Evolutionary conservation across 257 asterid genomes (phyloP).

Genomic region (Solanum virginianum): DNA sequence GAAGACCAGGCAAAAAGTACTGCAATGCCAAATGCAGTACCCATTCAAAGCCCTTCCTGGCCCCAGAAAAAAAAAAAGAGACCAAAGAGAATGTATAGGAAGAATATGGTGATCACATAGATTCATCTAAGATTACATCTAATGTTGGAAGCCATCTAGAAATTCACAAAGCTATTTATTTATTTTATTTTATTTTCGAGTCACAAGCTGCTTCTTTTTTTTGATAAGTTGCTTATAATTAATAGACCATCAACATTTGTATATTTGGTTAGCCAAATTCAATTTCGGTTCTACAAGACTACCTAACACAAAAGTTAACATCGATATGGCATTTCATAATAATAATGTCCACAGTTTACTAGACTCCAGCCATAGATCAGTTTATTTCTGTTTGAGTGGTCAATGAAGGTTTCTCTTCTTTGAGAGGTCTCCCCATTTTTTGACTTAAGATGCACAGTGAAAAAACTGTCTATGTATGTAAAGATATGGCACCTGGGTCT

Average conservation of each 20-base stretch:
- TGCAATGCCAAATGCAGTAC: background rate
- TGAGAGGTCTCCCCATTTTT: background rate
- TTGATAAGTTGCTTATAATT: background rate
- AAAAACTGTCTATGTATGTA: background rate
- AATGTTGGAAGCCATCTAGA: background rate
- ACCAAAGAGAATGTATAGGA: background rate
- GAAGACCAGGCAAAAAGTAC: background rate
- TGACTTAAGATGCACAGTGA: background rate
- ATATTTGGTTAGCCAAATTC: background rate
- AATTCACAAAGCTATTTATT: background rate
- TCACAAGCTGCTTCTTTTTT: too few relatives aligned
- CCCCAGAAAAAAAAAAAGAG: background rate
- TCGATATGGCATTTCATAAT: background rate
- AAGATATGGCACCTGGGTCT: too few relatives aligned
- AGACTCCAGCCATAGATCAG: background rate
- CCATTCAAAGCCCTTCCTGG: background rate
- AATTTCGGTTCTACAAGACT: background rate
- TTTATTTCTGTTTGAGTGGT: background rate
- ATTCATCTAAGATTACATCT: background rate
- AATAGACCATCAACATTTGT: background rate
- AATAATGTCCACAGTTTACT: background rate
- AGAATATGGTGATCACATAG: background rate
- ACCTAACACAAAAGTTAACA: background rate
- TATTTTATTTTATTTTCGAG: too few relatives aligned
- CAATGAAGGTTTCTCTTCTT: background rate